These are phyloP conservation scores for Echinochloa phyllopogon DNA, from an alignment of 176 grass and related monocot species.

Conservation along the genomic window DNA sequence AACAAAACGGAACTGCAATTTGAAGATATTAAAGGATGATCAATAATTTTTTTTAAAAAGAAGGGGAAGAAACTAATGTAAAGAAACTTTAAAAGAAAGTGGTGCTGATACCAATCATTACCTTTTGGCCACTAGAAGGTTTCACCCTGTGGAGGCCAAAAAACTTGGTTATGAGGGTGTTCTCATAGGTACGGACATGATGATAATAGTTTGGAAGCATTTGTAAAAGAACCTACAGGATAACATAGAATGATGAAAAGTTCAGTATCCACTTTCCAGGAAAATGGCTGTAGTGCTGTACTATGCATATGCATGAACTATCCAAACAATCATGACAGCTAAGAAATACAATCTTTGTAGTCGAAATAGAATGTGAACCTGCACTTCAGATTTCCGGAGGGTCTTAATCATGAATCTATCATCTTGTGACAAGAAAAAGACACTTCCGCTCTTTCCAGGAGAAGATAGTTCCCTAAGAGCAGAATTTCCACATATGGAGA, in stretches of 20 bases:
- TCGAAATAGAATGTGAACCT: slow-evolving; percentile 57
- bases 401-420: slow-evolving; percentile 99
- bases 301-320: background rate
- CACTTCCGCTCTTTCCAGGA: slow-evolving; percentile 97
- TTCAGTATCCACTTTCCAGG: background rate
- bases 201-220: slow-evolving; percentile 97
- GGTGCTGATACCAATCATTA: slow-evolving; percentile 42
- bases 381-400: slow-evolving; percentile 98
- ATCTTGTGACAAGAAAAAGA: slow-evolving; percentile 99
- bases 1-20: slow-evolving; percentile 94
- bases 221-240: slow-evolving; percentile 89
- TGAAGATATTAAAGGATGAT: slow-evolving; percentile 17
- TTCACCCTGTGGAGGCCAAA: slow-evolving; percentile 99
- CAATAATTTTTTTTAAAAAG: no score
- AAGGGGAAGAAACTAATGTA: background rate
- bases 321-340: background rate
- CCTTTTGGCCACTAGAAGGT: slow-evolving; percentile 98
- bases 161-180: slow-evolving; percentile 99
- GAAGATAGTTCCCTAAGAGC: slow-evolving; percentile 95
- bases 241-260: slow-evolving; percentile 7
- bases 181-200: slow-evolving; percentile 95
- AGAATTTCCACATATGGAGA: slow-evolving; percentile 93
- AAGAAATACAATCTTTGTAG: slow-evolving; percentile 13
- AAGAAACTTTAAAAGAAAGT: slow-evolving; percentile 26
- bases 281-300: background rate